Evolutionary conservation across 352 stramenopile species (phyloP).

Genomic region (Phytopythium mirpurense): DNA sequence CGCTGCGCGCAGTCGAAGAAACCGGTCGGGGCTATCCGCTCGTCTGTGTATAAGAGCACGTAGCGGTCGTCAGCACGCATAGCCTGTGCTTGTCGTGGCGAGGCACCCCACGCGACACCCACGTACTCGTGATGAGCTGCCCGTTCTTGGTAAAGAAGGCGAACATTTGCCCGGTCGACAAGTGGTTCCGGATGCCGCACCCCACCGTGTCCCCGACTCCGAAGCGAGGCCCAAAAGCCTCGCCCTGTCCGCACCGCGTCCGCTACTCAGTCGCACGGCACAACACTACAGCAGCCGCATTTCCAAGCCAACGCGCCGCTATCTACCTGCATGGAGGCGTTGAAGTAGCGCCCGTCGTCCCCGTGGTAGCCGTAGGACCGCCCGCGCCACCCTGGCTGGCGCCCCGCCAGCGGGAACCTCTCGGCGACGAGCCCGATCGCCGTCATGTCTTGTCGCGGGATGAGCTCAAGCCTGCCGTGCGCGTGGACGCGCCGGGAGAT

Average conservation of each 20-base stretch:
- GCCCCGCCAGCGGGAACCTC: slow-evolving; percentile 49
- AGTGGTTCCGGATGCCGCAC: slow-evolving; percentile 25
- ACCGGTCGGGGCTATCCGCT: slow-evolving; percentile 7
- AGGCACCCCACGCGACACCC: neutral
- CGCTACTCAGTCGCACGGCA: no score
- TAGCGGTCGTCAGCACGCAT: neutral
- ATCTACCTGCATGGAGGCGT: slow-evolving; percentile 42
- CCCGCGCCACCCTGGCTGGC: slow-evolving; percentile 66
- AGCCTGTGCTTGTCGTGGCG: neutral
- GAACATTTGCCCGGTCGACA: slow-evolving; percentile 14
- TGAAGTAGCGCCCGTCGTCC: slow-evolving; percentile 71
- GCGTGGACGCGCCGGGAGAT: slow-evolving; percentile 28
- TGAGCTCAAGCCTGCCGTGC: slow-evolving; percentile 6
- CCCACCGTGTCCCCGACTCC: slow-evolving; percentile 22
- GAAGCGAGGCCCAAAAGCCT: slow-evolving; percentile 27
- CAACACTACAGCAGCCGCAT: no score
- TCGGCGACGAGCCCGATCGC: slow-evolving; percentile 53
- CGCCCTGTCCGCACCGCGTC: slow-evolving; percentile 13
- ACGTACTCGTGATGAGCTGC: slow-evolving; percentile 37
- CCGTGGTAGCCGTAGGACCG: slow-evolving; percentile 74
- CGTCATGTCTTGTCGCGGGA: slow-evolving; percentile 38
- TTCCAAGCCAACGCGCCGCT: no score
- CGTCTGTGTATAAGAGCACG: no score
- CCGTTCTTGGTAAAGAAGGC: slow-evolving; percentile 79
- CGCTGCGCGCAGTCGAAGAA: slow-evolving; percentile 43